A percentile compares a stretch with the other conserved stretches of the same genome.
Conservation (phyloP, 2,329 filamentous ascomycete species). For the Coccinonectria pachysandricola region DNA sequence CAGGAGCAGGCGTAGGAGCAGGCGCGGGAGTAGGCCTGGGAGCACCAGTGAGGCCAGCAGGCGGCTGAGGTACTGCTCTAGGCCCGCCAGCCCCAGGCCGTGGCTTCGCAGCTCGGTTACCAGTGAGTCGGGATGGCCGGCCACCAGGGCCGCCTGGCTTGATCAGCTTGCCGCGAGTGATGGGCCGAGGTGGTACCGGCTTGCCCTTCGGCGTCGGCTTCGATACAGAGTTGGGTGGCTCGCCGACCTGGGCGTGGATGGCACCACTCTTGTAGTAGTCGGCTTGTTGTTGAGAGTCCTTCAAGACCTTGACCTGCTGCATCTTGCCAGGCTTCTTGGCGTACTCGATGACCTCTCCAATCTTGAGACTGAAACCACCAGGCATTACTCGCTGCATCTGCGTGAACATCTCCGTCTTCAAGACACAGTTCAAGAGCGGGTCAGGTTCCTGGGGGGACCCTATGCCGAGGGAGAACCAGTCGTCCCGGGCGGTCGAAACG, state of each 20-base stretch:
- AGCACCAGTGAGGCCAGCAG: constrained; percentile 20
- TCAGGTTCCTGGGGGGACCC: constrained; percentile 88
- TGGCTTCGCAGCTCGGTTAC: constrained; percentile 34
- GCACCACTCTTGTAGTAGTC: constrained; percentile 92
- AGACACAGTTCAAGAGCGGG: constrained; percentile 82
- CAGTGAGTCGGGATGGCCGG: constrained; percentile 61
- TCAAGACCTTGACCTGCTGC: constrained; percentile 77
- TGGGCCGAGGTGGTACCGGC: constrained; percentile 76
- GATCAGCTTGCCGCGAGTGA: constrained; percentile 87
- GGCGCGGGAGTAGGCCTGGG: constrained; percentile 17
- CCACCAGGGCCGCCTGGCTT: constrained; percentile 80
- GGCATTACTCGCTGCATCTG: constrained; percentile 75
- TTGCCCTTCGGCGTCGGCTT: constrained; percentile 80
- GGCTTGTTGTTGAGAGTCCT: constrained; percentile 66
- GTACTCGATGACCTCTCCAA: constrained; percentile 81
- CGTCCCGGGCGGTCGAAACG: constrained; percentile 72
- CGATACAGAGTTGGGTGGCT: constrained; percentile 73
- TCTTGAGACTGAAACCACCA: constrained; percentile 70
- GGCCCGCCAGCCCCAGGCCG: constrained; percentile 27
- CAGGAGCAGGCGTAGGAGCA: constrained; percentile 14
- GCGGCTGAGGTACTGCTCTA: constrained; percentile 24
- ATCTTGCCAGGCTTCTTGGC: constrained; percentile 96
- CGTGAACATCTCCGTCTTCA: constrained; percentile 97
- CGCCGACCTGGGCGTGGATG: constrained; percentile 77
- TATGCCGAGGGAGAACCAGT: constrained; percentile 91